Evolutionary conservation across 371 early-diverging fungal genomes (phyloP).

Genomic region (Cokeromyces recurvatus): DNA sequence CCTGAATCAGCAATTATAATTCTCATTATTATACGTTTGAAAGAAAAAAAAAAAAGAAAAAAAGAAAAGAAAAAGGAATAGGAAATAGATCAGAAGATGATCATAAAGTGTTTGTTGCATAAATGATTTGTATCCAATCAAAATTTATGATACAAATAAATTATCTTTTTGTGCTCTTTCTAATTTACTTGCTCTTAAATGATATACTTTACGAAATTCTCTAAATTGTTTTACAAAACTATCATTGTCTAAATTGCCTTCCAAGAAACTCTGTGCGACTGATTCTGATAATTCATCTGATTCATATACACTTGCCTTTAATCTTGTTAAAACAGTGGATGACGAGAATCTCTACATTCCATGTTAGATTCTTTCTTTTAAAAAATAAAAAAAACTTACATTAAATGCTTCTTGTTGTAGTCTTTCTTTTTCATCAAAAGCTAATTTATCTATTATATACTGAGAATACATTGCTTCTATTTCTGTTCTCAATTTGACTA

Average conservation of each 20-base stretch:
- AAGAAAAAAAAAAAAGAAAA: conserved; percentile 1
- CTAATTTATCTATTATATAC: conserved; percentile 24
- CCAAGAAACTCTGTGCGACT: conserved; percentile 55
- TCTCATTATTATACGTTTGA: neutral
- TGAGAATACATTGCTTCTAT: conserved; percentile 36
- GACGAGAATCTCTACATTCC: conserved; percentile 50
- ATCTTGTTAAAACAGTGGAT: conserved; percentile 49
- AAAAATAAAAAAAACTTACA: conserved; percentile 21
- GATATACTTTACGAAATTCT: conserved; percentile 59
- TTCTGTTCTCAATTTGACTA: conserved; percentile 35
- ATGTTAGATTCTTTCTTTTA: neutral
- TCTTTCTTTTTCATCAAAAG: conserved; percentile 48
- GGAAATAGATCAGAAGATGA: too few relatives aligned
- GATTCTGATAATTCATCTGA: conserved; percentile 62
- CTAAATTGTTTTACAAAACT: conserved; percentile 57
- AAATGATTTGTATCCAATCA: too few relatives aligned
- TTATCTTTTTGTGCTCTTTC: conserved; percentile 48
- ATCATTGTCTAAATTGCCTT: conserved; percentile 55
- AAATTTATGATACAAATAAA: conserved; percentile 19
- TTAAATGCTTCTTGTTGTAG: conserved; percentile 55
- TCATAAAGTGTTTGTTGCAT: too few relatives aligned
- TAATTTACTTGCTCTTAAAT: conserved; percentile 56
- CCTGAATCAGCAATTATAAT: conserved; percentile 17
- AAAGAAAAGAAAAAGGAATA: neutral
- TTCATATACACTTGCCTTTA: conserved; percentile 54